Evolutionary conservation across 106 monocot genomes (phyloP), one percentile per base, ranked within the genome.

Genomic region (Gastrodia elata): DNA sequence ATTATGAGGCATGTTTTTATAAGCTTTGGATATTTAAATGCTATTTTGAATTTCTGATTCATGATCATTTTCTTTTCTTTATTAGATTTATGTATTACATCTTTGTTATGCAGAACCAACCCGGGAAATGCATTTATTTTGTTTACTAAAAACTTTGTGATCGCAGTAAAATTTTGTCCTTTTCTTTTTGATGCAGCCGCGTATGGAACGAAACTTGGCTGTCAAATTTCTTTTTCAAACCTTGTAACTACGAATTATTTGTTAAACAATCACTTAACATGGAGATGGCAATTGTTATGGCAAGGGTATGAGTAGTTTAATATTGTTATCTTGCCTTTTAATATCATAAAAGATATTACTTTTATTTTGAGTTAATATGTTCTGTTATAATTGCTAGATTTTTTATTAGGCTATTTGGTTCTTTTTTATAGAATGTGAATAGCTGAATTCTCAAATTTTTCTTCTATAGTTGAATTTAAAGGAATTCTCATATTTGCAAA

Each of bases 261-360:
- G 88, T 88, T 39, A 94, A 88, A 44, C 94, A 90, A 46, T 90
- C 90, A 35, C 80, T 94, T 38, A 94, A 94, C 73, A 88, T 94
- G 94, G 90, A 90, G 85, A 94, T 88, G 86, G 87, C 94, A 39
- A 94, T 90, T 74, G 74, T 90, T 48, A 86, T 94, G 90, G 94
- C 94, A 84, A 73, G 87, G 82, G 94, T 94, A 91, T 68, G 89
- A 38, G 16, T 15, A 38, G 36, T 73, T 7, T 38, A 36, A 35
- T 67, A 38, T 35, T 67, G 1, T 67, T 67, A 67, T 14, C 15
- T 37, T 20, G 0, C 38, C 67, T 38, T 20, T 18, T 38, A 7
- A 67, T 67, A 37, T 67, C 18, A 67, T 67, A 37, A 38, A 14
- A 67, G 36, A 67, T 37, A 20, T 27, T 67, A 37, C 36, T 38